Evolutionary conservation across 768 basidiomycete genomes (phyloP).

Genomic region (Suillus variegatus): DNA sequence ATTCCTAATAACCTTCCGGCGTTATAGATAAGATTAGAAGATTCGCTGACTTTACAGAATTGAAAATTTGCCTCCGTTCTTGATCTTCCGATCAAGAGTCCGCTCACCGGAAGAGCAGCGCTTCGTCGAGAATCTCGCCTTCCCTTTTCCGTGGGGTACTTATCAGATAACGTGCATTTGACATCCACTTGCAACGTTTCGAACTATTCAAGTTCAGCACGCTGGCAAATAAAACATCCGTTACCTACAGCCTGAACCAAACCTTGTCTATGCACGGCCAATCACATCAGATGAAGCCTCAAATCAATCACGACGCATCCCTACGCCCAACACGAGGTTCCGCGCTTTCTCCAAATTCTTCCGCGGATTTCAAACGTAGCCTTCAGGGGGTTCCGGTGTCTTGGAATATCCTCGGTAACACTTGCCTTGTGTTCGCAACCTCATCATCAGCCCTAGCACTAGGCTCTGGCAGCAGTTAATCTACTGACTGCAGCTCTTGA

Average conservation of each 20-base stretch:
- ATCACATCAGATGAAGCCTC: conserved; percentile 8
- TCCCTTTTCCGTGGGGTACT: background rate
- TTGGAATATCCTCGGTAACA: conserved; percentile 6
- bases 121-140: background rate
- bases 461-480: conserved; percentile 3
- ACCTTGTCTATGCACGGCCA: conserved; percentile 4
- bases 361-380: conserved; percentile 7
- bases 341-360: conserved; percentile 8
- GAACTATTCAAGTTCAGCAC: background rate
- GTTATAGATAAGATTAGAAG: conserved; percentile 1
- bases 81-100: conserved; percentile 1
- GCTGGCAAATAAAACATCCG: conserved; percentile 3
- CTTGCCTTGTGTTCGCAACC: background rate
- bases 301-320: conserved; percentile 7
- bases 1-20: background rate
- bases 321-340: conserved; percentile 9
- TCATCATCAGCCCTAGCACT: conserved; percentile 4
- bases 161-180: conserved; percentile 3
- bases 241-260: background rate
- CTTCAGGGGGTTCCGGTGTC: conserved; percentile 6
- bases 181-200: background rate
- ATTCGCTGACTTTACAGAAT: conserved; percentile 1
- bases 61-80: conserved; percentile 4
- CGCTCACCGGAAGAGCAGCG: background rate
- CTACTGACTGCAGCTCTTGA: background rate